Percentiles rank a stretch among this genome's conserved stretches.
These are phyloP conservation scores for Halenospora varia DNA, from an alignment of 495 filamentous ascomycete genomes.

Conservation along the genomic window DNA sequence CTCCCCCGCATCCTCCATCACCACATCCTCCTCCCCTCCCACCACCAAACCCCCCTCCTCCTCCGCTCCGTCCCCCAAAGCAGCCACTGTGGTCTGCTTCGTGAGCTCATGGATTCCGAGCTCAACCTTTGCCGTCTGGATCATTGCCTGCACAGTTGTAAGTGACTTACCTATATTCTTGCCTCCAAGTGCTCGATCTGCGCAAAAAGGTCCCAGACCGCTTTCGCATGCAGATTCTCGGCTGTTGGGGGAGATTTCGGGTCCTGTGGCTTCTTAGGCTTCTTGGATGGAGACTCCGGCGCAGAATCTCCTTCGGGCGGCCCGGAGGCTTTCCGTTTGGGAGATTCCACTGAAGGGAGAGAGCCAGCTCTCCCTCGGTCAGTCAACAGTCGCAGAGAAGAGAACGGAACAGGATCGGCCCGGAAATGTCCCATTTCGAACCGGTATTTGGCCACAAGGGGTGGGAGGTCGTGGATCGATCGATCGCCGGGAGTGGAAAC, in stretches of 20 bases:
- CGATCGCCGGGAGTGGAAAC: slow-evolving; percentile 6
- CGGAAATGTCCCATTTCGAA: background rate
- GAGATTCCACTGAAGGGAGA: too few species aligned
- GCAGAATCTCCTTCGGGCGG: slow-evolving; percentile 5
- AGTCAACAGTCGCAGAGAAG: too few species aligned
- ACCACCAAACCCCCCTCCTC: too few species aligned
- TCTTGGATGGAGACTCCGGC: slow-evolving; percentile 9
- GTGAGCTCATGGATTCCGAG: background rate
- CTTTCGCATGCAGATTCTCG: background rate
- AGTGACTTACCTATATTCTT: background rate
- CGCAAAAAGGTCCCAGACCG: background rate
- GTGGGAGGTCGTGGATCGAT: slow-evolving; percentile 7
- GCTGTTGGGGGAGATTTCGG: background rate
- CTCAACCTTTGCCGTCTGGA: background rate
- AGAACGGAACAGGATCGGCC: background rate
- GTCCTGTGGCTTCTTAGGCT: slow-evolving; percentile 7
- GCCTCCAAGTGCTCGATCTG: background rate
- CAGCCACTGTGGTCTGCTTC: background rate
- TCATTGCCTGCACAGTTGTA: background rate
- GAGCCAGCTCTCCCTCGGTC: too few species aligned
- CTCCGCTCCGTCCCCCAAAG: background rate
- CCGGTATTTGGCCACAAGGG: slow-evolving; percentile 5
- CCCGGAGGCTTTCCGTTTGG: background rate
- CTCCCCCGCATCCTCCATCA: too few species aligned
- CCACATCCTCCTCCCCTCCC: too few species aligned